Percentiles rank a stretch among this genome's conserved stretches.
These are phyloP conservation scores for Rostrohypoxylon terebratum DNA, from an alignment of 495 filamentous ascomycete genomes.

Conservation along the genomic window DNA sequence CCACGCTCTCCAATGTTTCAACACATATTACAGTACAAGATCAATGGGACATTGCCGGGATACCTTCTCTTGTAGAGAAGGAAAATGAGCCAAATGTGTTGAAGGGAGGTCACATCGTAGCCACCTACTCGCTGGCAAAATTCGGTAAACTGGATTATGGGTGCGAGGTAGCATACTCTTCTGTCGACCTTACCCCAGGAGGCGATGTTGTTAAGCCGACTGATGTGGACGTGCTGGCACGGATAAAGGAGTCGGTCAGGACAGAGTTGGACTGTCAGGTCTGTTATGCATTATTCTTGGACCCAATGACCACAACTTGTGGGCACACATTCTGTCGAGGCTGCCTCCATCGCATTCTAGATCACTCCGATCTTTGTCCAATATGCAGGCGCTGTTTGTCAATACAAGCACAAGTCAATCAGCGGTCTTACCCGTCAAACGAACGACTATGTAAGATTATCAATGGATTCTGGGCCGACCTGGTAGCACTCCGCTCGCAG, in stretches of 20 bases:
- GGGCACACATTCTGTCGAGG: slow-evolving; percentile 90
- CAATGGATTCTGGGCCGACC: slow-evolving; percentile 72
- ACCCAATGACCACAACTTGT: slow-evolving; percentile 85
- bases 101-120: slow-evolving; percentile 68
- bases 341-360: slow-evolving; percentile 78
- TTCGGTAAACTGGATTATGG: slow-evolving; percentile 43
- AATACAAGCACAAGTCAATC: slow-evolving; percentile 66
- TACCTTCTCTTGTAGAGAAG: slow-evolving; percentile 52
- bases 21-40: slow-evolving; percentile 57
- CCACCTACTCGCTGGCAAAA: slow-evolving; percentile 60
- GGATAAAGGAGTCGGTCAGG: slow-evolving; percentile 69
- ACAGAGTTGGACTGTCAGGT: slow-evolving; percentile 87
- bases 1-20: slow-evolving; percentile 40
- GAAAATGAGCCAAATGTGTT: slow-evolving; percentile 47
- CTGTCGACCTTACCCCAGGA: slow-evolving; percentile 48
- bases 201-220: slow-evolving; percentile 55
- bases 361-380: slow-evolving; percentile 81
- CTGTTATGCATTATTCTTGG: slow-evolving; percentile 81
- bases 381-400: slow-evolving; percentile 76
- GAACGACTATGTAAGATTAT: slow-evolving; percentile 69
- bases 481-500: slow-evolving; percentile 57
- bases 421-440: slow-evolving; percentile 69
- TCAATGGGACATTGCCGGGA: slow-evolving; percentile 57
- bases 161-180: slow-evolving; percentile 58
- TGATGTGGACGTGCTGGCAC: slow-evolving; percentile 65